Base-by-base conservation (phyloP, 192 early-diverging fungal genomes). In the Chytriomyces confervae region DNA sequence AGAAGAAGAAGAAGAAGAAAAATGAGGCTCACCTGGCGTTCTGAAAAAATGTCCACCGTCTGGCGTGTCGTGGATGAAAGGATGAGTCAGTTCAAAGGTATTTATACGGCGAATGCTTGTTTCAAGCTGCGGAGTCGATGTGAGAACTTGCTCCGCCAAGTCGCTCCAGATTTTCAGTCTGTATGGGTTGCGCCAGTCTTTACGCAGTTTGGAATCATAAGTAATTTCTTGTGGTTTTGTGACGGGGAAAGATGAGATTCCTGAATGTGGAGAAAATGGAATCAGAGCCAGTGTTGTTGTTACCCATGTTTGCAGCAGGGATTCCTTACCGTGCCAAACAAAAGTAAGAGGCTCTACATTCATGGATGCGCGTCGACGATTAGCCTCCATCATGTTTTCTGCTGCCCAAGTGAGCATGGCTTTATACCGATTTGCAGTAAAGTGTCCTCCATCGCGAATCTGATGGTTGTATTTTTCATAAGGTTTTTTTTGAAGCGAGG, bases 101-200 rank as follows among this genome's bases (percentile, higher is more conserved):
- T 69, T 4, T 10, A 69, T 23, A 46, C 46, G n/a, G 16, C 46
- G 18, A 49, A 69, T n/a, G 36, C 36, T 36, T 36, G 36, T 36
- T 20, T 46, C 45, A 13, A 50, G 49, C 1, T 49, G 11, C 11
- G 10, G 18, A 4, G 13, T 13, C 13, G 16, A 13, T n/a, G 53
- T 20, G 5, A 69, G 18, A 0, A 69, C 49, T 18, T 50, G 16
- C 2, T 69, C 46, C 3, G 68, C 68, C 23, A 50, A 13, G 6
- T 69, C 68, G 10, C 18, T 23, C 68, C 43, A 50, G 11, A 69
- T 11, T 50, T 50, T 45, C 18, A 69, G 6, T 29, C 68, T 45
- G 27, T 45, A 69, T 18, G 43, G 5, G 27, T 7, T 69, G 11
- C 68, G 68, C 68, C 68, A 69, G 49, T 69, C 68, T 9, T 69